Evolutionary conservation across 192 early-diverging fungal species (phyloP).

Genomic region (Podila epicladia): DNA sequence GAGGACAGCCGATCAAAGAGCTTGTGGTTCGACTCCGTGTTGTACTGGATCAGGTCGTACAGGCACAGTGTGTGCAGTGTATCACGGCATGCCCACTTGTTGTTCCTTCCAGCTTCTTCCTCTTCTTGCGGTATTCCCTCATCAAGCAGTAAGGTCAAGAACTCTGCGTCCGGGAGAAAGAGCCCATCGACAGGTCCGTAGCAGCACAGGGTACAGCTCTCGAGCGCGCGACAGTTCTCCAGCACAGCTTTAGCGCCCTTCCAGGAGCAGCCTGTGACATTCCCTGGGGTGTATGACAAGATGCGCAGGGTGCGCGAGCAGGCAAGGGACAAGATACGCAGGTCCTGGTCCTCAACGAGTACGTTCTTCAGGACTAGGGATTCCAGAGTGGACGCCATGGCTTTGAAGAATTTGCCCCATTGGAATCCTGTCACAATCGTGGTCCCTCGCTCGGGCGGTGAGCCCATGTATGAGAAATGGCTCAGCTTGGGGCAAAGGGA

Average conservation of each 20-base stretch:
- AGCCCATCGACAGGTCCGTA: background rate
- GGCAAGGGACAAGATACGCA: background rate
- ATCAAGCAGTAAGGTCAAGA: background rate
- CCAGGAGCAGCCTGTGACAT: background rate
- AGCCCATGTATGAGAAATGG: background rate
- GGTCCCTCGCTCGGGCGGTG: background rate
- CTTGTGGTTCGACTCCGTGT: background rate
- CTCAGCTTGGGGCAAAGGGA: background rate
- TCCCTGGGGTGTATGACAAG: background rate
- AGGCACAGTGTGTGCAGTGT: background rate
- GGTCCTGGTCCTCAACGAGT: background rate
- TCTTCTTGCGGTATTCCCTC: background rate
- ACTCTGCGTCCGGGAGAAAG: background rate
- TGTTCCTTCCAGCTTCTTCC: background rate
- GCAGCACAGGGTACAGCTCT: background rate
- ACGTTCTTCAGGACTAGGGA: background rate
- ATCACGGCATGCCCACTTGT: background rate
- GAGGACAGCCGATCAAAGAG: background rate
- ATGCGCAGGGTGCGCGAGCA: background rate
- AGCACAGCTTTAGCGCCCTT: background rate
- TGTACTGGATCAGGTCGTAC: background rate
- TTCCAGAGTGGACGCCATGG: background rate
- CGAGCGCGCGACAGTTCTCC: conserved; percentile 1
- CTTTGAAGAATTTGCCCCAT: background rate
- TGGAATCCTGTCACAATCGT: background rate